Conservation (phyloP, 1,284 basidiomycete species). For the Rhodotorula sp. region DNA sequence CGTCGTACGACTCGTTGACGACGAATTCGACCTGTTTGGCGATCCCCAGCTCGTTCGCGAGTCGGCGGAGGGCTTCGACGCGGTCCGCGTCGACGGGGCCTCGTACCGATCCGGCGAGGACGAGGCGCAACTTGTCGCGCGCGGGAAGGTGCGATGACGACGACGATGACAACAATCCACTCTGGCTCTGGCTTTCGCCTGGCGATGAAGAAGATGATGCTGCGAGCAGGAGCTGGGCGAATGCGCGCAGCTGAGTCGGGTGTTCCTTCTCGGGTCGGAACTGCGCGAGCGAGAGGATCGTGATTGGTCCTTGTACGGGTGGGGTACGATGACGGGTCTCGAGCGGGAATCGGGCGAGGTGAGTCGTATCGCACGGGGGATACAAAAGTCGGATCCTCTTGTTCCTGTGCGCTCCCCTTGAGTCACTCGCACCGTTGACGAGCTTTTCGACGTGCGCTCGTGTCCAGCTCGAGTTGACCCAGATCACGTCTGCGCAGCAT, state of each 20-base stretch:
- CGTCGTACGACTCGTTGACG: constrained; percentile 75
- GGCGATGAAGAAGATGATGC: background rate
- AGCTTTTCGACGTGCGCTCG: constrained; percentile 75
- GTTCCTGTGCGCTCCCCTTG: too few species aligned
- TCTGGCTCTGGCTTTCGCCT: background rate
- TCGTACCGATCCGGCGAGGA: constrained; percentile 80
- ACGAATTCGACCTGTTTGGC: constrained; percentile 72
- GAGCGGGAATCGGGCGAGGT: constrained; percentile 65
- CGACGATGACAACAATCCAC: too few species aligned
- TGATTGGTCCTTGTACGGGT: constrained; percentile 55
- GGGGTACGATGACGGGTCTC: background rate
- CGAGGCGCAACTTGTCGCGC: constrained; percentile 56
- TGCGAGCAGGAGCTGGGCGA: constrained; percentile 59
- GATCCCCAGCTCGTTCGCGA: constrained; percentile 66
- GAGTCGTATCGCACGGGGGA: constrained; percentile 85
- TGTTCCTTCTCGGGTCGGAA: constrained; percentile 98
- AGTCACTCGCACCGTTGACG: constrained; percentile 46
- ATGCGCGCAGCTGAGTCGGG: constrained; percentile 69
- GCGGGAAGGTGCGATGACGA: too few species aligned
- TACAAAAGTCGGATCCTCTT: constrained; percentile 57
- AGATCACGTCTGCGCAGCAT: constrained; percentile 64
- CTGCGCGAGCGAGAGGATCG: constrained; percentile 84
- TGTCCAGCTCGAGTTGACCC: constrained; percentile 97
- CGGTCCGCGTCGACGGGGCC: constrained; percentile 71
- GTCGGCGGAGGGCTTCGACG: constrained; percentile 60